These are phyloP conservation scores for Rhizophagus sp. DNA, from an alignment of 192 early-diverging fungal genomes.

Conservation along the genomic window DNA sequence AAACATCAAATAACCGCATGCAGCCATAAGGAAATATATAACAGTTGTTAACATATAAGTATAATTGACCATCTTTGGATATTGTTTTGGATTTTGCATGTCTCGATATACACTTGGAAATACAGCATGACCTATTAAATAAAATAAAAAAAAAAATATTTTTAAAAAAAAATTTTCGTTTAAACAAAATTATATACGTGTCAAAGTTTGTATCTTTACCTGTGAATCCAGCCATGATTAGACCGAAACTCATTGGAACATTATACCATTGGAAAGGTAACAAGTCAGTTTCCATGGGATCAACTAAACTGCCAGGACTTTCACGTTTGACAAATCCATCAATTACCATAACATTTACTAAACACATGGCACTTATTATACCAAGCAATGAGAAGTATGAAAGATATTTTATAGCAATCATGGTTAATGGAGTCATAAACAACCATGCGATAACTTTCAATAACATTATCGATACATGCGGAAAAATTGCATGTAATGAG, in stretches of 20 bases:
- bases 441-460: slow-evolving; percentile 50
- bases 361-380: slow-evolving; percentile 49
- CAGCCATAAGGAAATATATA: slow-evolving; percentile 55
- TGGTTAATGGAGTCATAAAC: slow-evolving; percentile 57
- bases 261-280: slow-evolving; percentile 37
- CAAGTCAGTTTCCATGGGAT: slow-evolving; percentile 48
- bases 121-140: slow-evolving; percentile 55
- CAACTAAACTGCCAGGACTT: slow-evolving; percentile 58
- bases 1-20: slow-evolving; percentile 74
- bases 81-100: slow-evolving; percentile 56
- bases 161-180: no score
- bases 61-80: slow-evolving; percentile 52
- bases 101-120: slow-evolving; percentile 73
- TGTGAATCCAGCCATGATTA: slow-evolving; percentile 61
- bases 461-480: slow-evolving; percentile 21
- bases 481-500: slow-evolving; percentile 40
- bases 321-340: slow-evolving; percentile 53
- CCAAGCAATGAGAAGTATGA: slow-evolving; percentile 62
- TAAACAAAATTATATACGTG: no score
- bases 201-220: slow-evolving; percentile 25
- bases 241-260: slow-evolving; percentile 53
- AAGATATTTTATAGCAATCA: slow-evolving; percentile 49
- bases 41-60: slow-evolving; percentile 52
- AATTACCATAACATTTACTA: slow-evolving; percentile 56
- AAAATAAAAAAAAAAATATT: not conserved